phyloP scores from a whole-genome alignment of 176 grass and related monocot species.

The Phoenix roebelenii region DNA sequence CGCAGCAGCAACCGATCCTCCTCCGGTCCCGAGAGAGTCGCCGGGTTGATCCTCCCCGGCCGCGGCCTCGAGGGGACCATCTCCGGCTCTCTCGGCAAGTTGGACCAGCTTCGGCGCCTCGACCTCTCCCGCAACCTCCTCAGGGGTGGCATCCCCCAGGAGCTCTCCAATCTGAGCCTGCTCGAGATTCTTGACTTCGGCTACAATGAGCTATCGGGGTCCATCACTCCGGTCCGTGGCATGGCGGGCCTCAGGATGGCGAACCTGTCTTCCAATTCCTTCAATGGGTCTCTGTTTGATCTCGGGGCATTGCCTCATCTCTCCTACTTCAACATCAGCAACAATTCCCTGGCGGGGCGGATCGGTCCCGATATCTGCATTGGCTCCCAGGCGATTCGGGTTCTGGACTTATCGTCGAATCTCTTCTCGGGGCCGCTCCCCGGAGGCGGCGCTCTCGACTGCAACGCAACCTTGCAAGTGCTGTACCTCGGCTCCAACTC shows the following conservation, averaged over 20 bases:
- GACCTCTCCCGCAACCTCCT: constrained; percentile 15
- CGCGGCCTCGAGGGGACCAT: constrained; percentile 15
- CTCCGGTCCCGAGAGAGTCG: constrained; percentile 17
- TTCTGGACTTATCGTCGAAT: constrained; percentile 72
- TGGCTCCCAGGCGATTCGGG: constrained; percentile 20
- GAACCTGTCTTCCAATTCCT: constrained; percentile 71
- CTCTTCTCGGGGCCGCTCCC: constrained; percentile 45
- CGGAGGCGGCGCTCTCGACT: constrained; percentile 10
- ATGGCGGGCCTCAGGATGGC: constrained; percentile 13
- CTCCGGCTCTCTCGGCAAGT: not conserved
- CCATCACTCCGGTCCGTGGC: constrained; percentile 23
- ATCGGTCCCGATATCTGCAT: constrained; percentile 56
- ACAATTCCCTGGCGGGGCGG: constrained; percentile 56
- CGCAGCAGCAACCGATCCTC: constrained; percentile 3
- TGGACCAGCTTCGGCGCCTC: not conserved
- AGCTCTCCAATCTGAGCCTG: constrained; percentile 25
- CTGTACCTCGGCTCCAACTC: constrained; percentile 47
- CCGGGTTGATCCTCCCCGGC: constrained; percentile 28
- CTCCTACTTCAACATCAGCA: constrained; percentile 57
- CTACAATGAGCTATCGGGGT: constrained; percentile 44
- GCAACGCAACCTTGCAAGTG: constrained; percentile 46
- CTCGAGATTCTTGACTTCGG: constrained; percentile 64
- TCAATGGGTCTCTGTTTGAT: constrained; percentile 33
- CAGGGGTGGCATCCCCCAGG: constrained; percentile 12
- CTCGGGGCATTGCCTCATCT: constrained; percentile 34